A percentile compares a stretch with the other conserved stretches of the same genome.
These are phyloP conservation scores for Mucor ambiguus DNA, from an alignment of 371 early-diverging fungal species.

Conservation along the genomic window DNA sequence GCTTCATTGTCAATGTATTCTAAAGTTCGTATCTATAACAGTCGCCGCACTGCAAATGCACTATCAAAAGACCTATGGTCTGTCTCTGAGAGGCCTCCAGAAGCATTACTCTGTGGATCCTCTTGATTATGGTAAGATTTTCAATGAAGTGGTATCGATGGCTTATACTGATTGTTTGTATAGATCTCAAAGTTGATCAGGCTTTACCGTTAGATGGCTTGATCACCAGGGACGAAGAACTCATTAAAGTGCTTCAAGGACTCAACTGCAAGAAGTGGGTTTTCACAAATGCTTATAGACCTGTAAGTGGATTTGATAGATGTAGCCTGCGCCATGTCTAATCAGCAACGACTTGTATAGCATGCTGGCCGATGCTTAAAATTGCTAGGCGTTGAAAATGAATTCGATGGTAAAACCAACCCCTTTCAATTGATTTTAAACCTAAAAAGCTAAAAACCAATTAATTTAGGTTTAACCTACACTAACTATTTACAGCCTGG, in stretches of 20 bases:
- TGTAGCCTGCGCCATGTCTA: background rate
- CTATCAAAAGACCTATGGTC: constrained; percentile 75
- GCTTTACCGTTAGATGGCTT: constrained; percentile 71
- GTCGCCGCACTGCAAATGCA: constrained; percentile 52
- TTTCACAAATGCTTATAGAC: constrained; percentile 82
- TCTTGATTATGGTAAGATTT: constrained; percentile 54
- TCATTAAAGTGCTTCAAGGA: constrained; percentile 65
- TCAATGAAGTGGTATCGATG: background rate
- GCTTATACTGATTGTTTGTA: background rate
- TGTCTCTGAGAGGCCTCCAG: constrained; percentile 78
- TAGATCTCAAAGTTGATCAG: constrained; percentile 64
- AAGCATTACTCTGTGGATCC: constrained; percentile 72
- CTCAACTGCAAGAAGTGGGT: constrained; percentile 73
- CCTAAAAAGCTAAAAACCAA: background rate
- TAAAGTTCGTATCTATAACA: constrained; percentile 8
- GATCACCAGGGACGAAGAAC: constrained; percentile 60
- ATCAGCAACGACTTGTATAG: constrained; percentile 25
- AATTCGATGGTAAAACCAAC: constrained; percentile 65
- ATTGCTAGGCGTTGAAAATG: constrained; percentile 67
- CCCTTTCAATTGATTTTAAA: background rate
- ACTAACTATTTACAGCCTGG: constrained; percentile 73
- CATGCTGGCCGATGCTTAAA: constrained; percentile 74
- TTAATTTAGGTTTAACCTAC: constrained; percentile 57
- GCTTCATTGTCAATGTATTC: background rate
- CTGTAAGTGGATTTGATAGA: constrained; percentile 37